Evolutionary conservation across 2,329 filamentous ascomycete genomes (phyloP), one percentile per base, ranked within the genome.

Genomic region (Aspergillus eucalypticola): DNA sequence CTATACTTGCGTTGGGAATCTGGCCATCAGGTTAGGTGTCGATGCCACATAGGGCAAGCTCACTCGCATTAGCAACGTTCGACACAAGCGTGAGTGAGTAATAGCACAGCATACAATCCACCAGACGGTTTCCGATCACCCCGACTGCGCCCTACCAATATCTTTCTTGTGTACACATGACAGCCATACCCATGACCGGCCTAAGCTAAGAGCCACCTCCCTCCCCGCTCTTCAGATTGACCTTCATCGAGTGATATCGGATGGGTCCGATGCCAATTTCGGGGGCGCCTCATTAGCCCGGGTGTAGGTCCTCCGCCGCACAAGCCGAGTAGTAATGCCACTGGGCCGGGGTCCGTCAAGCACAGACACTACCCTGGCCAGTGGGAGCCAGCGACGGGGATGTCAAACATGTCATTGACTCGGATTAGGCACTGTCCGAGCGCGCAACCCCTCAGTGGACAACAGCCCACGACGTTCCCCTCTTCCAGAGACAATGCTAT

Each of bases 381-480:
- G 53, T 42, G 42, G 42, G 53, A 23, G 53, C 10, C 3, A 44
- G 53, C 39, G 32, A 53, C 17, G 25, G 42, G 29, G 25, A 44
- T 55, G 53, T 29, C 53, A 55, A 55, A 55, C 53, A 46, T 55
- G 53, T 41, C 53, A 55, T 55, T 50, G 46, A 50, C 46, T 27
- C 46, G 46, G 46, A 32, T 27, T 29, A 42, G 32, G 29, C 53
- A 46, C 42, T 46, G 53, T 46, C 53, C 41, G 53, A 55, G 53
- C 53, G 53, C 39, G 19, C 17, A 55, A 46, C 39, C 17, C 53
- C 53, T 55, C 53, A 55, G 10, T 55, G 25, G 23, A 55, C 17
- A 46, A 35, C 35, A 41, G 32, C 32, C 32, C 32, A 55, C 25
- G 27, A 29, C 39, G 7, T 46, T 55, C 46, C 46, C 46, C 46